Base-by-base conservation (phyloP, 2,329 filamentous ascomycete genomes). In the Colletotrichum eleusines region DNA sequence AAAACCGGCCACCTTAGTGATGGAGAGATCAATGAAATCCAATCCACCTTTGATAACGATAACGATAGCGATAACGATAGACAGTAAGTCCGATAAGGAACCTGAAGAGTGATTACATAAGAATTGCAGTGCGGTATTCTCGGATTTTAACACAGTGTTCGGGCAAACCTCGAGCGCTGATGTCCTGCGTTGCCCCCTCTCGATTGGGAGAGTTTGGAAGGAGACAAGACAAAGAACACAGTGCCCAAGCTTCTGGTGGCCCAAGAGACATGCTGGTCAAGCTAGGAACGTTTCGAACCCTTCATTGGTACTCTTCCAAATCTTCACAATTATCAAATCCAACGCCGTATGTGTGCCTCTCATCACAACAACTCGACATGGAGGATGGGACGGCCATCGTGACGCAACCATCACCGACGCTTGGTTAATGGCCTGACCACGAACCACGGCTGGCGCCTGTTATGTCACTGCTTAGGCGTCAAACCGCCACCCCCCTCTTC, bases 11-110 rank as follows among this genome's bases (percentile, higher is more conserved):
- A n/a, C n/a, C n/a, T n/a, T n/a, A n/a, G 51, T 68, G 63, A 44
- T 44, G 61, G 63, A 70, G 50, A 63, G 63, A 71, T 68, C 64
- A 54, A 31, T 20, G 23, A 20, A 50, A n/a, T n/a, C n/a, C n/a
- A 51, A 28, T n/a, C 64, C 64, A 60, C 46, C 16, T n/a, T 11
- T 42, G 51, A 48, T 60, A 38, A 42, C 40, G 48, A 62, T 67
- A 67, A 20, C 12, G 54, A 23, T 28, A 31, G 28, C 14, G 26
- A 51, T 58, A 62, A 50, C 31, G 33, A 16, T 12, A 20, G n/a
- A n/a, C 35, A 9, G 42, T 5, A 31, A 11, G 23, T 3, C 5
- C 20, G 51, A 46, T 58, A 54, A 57, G 31, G 18, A 59, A 51
- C 23, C 20, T 7, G 9, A 11, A 28, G 38, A 7, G 16, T 23